These are phyloP conservation scores for Holtermanniella nyarrowii DNA, from an alignment of 768 basidiomycete genomes.

Conservation along the genomic window DNA sequence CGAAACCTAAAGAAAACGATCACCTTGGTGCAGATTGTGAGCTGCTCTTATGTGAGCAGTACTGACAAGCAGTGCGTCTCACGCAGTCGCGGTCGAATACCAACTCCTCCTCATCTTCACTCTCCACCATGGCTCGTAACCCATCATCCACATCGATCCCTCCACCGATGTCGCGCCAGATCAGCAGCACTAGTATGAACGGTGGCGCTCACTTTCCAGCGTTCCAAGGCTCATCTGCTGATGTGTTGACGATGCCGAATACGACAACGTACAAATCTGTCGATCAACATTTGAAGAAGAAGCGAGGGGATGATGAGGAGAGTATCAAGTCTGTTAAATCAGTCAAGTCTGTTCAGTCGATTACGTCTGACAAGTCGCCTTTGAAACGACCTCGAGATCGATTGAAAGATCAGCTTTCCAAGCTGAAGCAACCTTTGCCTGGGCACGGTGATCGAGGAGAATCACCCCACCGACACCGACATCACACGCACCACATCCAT, in stretches of 20 bases:
- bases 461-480: constrained; percentile 11
- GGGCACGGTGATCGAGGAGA: constrained; percentile 2
- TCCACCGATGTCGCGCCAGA: background rate
- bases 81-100: background rate
- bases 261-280: background rate
- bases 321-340: background rate
- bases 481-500: constrained; percentile 12
- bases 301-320: background rate
- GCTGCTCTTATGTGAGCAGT: constrained; percentile 13
- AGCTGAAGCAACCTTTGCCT: background rate
- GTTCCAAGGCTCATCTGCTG: background rate
- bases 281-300: background rate
- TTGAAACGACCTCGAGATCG: background rate
- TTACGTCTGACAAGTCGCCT: background rate
- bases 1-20: constrained; percentile 5
- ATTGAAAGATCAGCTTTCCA: constrained; percentile 1
- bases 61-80: background rate
- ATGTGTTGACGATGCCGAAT: background rate
- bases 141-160: background rate
- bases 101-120: constrained; percentile 4
- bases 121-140: constrained; percentile 4
- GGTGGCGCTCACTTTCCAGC: background rate
- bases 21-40: constrained; percentile 13
- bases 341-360: no score
- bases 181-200: background rate